These are phyloP conservation scores for Phytopythium kandeliae DNA, from an alignment of 352 stramenopile genomes.

Conservation along the genomic window DNA sequence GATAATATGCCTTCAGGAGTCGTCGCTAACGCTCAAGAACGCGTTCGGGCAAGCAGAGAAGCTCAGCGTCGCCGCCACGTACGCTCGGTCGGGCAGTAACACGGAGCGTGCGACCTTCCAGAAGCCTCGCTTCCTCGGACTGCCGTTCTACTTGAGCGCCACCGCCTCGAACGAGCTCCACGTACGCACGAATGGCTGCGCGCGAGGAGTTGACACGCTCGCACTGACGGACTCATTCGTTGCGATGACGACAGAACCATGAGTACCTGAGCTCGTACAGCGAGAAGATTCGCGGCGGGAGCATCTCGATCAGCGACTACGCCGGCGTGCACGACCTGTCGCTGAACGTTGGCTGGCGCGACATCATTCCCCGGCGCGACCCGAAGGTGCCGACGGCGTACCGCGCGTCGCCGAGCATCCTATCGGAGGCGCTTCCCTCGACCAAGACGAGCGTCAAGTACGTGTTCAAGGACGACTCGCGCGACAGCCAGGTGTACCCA, in stretches of 20 bases:
- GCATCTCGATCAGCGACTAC: slow-evolving; percentile 85
- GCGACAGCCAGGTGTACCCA: slow-evolving; percentile 84
- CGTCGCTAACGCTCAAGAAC: slow-evolving; percentile 79
- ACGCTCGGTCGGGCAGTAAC: slow-evolving; percentile 82
- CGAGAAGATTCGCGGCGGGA: slow-evolving; percentile 80
- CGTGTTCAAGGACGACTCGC: slow-evolving; percentile 88
- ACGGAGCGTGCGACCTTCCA: slow-evolving; percentile 80
- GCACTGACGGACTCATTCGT: background rate
- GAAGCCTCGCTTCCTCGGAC: slow-evolving; percentile 81
- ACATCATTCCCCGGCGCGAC: slow-evolving; percentile 82
- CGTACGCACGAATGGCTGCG: slow-evolving; percentile 16
- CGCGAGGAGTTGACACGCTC: background rate
- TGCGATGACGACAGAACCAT: slow-evolving; percentile 41
- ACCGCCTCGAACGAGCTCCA: slow-evolving; percentile 79
- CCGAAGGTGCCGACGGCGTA: slow-evolving; percentile 85
- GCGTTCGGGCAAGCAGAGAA: slow-evolving; percentile 83
- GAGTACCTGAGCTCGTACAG: slow-evolving; percentile 87
- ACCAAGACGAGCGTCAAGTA: slow-evolving; percentile 92
- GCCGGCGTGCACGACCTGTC: slow-evolving; percentile 80
- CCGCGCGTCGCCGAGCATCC: slow-evolving; percentile 85
- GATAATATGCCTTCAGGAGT: slow-evolving; percentile 35
- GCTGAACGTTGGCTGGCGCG: slow-evolving; percentile 81
- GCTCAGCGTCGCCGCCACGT: slow-evolving; percentile 70
- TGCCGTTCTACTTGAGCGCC: slow-evolving; percentile 75
- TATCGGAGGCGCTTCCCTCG: slow-evolving; percentile 86